Evolutionary conservation across 2,329 filamentous ascomycete species (phyloP).

Genomic region (Colletotrichum orbiculare): DNA sequence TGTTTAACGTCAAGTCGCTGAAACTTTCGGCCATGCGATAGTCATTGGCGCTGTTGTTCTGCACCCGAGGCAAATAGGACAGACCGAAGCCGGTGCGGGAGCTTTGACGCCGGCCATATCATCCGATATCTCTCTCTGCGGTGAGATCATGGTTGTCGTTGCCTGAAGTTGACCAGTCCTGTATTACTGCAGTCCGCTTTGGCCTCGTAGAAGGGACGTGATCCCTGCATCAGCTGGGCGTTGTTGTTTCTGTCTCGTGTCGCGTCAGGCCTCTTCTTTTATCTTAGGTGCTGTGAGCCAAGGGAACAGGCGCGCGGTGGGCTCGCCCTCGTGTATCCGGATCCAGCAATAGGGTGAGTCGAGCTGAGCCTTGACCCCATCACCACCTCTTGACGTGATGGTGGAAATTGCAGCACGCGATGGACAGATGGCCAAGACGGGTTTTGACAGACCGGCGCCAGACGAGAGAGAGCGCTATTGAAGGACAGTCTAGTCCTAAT

Average conservation of each 20-base stretch:
- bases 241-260: conserved; percentile 30
- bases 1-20: too few species aligned
- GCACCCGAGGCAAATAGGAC: not conserved
- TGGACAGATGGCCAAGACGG: conserved; percentile 30
- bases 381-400: conserved; percentile 29
- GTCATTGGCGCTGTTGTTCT: not conserved
- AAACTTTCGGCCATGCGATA: too few species aligned
- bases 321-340: conserved; percentile 3
- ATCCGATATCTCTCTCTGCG: not conserved
- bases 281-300: conserved; percentile 16
- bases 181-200: conserved; percentile 1
- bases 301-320: conserved; percentile 22
- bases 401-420: conserved; percentile 34
- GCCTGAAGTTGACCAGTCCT: not conserved
- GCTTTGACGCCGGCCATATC: not conserved
- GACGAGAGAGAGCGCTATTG: not conserved
- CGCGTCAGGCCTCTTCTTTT: conserved; percentile 2
- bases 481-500: conserved; percentile 26
- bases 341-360: not conserved
- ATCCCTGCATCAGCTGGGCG: conserved; percentile 11
- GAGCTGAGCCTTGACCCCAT: conserved; percentile 33
- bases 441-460: conserved; percentile 17
- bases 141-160: not conserved
- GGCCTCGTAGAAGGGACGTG: not conserved
- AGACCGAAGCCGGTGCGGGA: not conserved